Percentiles rank a stretch among this genome's conserved stretches.
Evolutionary conservation across 2,329 filamentous ascomycete genomes (phyloP).

Genomic region (Xylariales sp.): DNA sequence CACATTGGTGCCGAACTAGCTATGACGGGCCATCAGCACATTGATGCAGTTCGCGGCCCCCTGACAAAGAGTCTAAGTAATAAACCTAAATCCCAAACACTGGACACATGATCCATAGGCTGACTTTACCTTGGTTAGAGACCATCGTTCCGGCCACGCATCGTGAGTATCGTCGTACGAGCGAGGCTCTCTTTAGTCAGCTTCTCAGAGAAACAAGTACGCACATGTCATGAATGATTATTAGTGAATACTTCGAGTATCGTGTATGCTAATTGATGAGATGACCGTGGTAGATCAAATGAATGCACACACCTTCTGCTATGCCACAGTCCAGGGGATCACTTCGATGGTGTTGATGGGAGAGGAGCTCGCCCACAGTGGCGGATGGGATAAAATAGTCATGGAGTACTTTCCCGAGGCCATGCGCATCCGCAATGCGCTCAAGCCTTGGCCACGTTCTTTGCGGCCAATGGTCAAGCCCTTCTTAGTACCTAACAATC

Average conservation of each 20-base stretch:
- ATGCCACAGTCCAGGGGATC: not conserved
- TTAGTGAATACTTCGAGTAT: no score
- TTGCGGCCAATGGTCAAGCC: not conserved
- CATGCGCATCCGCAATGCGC: slow-evolving; percentile 1
- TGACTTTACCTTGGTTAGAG: not conserved
- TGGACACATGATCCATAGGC: no score
- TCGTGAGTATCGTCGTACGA: not conserved
- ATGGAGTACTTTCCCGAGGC: slow-evolving; percentile 4
- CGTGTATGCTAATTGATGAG: no score
- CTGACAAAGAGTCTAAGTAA: not conserved
- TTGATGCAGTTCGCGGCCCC: not conserved
- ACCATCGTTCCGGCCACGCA: not conserved
- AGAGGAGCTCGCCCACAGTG: not conserved
- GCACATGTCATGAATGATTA: no score
- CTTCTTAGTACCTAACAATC: not conserved
- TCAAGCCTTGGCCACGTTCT: slow-evolving; percentile 1
- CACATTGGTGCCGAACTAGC: slow-evolving; percentile 1
- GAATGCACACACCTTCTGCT: slow-evolving; percentile 1
- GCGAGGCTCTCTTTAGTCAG: not conserved
- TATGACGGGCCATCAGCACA: not conserved
- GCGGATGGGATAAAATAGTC: not conserved
- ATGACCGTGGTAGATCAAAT: not conserved
- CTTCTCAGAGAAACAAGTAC: not conserved
- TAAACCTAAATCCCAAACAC: no score
- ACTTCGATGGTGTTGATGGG: slow-evolving; percentile 2